Conservation (phyloP, 306 rosid genomes). For the Castanea mollissima region DNA sequence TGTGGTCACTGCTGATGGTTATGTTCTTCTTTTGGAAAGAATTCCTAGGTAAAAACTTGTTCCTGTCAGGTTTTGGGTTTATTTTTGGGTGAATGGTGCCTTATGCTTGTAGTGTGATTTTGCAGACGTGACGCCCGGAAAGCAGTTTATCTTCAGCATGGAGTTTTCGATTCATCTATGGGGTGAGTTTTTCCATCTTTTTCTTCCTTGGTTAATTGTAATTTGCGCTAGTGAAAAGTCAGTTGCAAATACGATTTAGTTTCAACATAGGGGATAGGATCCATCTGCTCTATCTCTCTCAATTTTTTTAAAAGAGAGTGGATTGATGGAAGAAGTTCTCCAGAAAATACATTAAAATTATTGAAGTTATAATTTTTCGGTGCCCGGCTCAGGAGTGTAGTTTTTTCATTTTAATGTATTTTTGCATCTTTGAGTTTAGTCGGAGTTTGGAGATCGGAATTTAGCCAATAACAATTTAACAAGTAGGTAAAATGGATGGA, state of each 20-base stretch:
- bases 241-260: not conserved
- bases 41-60: constrained; percentile 65
- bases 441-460: not conserved
- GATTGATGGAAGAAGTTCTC: not conserved
- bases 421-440: not conserved
- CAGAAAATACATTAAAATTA: not conserved
- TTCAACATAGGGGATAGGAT: too few species aligned
- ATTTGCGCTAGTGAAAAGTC: constrained; percentile 1
- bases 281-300: too few species aligned
- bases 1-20: constrained; percentile 85
- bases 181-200: constrained; percentile 63
- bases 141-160: constrained; percentile 93
- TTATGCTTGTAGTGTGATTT: constrained; percentile 25
- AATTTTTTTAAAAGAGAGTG: too few species aligned
- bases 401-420: not conserved
- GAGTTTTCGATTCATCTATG: constrained; percentile 88
- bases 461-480: not conserved
- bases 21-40: constrained; percentile 91
- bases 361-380: not conserved
- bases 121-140: constrained; percentile 85
- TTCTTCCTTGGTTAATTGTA: constrained; percentile 12
- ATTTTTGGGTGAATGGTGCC: constrained; percentile 14
- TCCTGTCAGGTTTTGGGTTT: not conserved
- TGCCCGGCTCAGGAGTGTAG: not conserved
- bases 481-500: not conserved